Percentiles rank a stretch among this genome's conserved stretches.
Evolutionary conservation across 106 monocot species (phyloP).

Genomic region (Dendrobium chrysotoxum): DNA sequence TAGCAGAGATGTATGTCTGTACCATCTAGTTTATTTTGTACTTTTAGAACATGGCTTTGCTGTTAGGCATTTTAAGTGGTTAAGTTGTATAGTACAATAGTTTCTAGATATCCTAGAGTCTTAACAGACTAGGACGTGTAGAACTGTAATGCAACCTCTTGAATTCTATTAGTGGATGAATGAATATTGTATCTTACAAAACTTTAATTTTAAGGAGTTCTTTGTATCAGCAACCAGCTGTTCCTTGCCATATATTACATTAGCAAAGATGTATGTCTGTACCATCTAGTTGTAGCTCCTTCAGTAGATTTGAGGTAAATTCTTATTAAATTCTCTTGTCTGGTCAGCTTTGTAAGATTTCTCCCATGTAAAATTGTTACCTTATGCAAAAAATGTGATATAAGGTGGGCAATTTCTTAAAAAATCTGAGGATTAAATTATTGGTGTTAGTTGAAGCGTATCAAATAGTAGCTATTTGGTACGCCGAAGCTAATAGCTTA

Average conservation of each 20-base stretch:
- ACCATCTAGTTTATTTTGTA: not conserved
- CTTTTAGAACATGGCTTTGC: not conserved
- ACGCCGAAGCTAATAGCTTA: no score
- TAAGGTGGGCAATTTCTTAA: no score
- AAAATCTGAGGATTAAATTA: no score
- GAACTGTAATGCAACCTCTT: not conserved
- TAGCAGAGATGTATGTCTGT: not conserved
- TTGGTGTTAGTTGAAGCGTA: no score
- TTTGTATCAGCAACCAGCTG: not conserved
- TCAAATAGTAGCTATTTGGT: no score
- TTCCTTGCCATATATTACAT: not conserved
- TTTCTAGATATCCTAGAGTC: not conserved
- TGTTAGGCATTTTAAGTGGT: not conserved
- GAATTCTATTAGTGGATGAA: not conserved
- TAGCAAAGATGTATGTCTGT: not conserved
- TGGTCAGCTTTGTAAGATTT: no score
- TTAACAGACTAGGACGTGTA: not conserved
- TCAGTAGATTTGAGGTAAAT: no score
- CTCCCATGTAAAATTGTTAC: no score
- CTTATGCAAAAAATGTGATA: no score
- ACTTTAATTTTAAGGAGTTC: not conserved
- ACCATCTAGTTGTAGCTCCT: no score
- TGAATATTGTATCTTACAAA: not conserved
- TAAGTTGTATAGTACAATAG: not conserved
- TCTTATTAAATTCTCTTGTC: no score